Percentiles rank a stretch among this genome's conserved stretches.
phyloP scores from a whole-genome alignment of 2,329 filamentous ascomycete genomes.

The Trichothecium roseum region DNA sequence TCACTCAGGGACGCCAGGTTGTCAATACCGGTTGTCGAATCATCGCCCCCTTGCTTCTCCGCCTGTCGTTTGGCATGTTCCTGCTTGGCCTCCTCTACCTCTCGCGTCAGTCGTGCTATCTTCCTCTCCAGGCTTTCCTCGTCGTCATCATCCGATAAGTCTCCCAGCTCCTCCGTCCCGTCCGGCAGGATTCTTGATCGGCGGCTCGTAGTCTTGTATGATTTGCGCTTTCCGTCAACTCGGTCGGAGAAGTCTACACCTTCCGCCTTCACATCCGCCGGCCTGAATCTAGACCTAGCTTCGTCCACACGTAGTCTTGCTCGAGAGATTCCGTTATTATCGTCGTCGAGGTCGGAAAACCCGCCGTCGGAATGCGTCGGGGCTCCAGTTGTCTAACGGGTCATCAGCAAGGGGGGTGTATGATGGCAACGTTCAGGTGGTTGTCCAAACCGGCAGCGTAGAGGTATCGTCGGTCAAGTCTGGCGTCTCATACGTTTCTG shows the following conservation, averaged over 20 bases:
- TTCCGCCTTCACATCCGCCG: slow-evolving; percentile 63
- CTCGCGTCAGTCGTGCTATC: slow-evolving; percentile 71
- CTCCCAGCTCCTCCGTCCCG: slow-evolving; percentile 57
- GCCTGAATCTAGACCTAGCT: slow-evolving; percentile 71
- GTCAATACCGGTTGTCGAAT: slow-evolving; percentile 11
- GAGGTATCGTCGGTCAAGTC: slow-evolving; percentile 85
- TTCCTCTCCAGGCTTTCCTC: slow-evolving; percentile 68
- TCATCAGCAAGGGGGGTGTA: background rate
- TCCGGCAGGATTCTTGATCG: slow-evolving; percentile 52
- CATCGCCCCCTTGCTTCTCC: slow-evolving; percentile 33
- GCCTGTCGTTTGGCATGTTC: slow-evolving; percentile 47
- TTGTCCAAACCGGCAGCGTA: slow-evolving; percentile 58
- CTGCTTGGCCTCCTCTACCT: slow-evolving; percentile 64
- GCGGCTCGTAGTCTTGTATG: slow-evolving; percentile 67
- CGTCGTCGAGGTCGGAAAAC: slow-evolving; percentile 52
- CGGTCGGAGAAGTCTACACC: slow-evolving; percentile 86
- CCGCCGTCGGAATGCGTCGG: slow-evolving; percentile 51
- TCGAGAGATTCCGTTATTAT: slow-evolving; percentile 60
- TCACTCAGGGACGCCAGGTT: slow-evolving; percentile 57
- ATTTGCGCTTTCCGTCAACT: slow-evolving; percentile 70
- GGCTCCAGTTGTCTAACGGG: slow-evolving; percentile 39
- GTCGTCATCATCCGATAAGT: slow-evolving; percentile 66
- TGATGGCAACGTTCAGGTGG: background rate
- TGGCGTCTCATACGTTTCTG: slow-evolving; percentile 94
- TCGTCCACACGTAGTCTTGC: slow-evolving; percentile 66